These are phyloP conservation scores for Trichoderma erinaceum DNA, from an alignment of 495 filamentous ascomycete species.

Conservation along the genomic window DNA sequence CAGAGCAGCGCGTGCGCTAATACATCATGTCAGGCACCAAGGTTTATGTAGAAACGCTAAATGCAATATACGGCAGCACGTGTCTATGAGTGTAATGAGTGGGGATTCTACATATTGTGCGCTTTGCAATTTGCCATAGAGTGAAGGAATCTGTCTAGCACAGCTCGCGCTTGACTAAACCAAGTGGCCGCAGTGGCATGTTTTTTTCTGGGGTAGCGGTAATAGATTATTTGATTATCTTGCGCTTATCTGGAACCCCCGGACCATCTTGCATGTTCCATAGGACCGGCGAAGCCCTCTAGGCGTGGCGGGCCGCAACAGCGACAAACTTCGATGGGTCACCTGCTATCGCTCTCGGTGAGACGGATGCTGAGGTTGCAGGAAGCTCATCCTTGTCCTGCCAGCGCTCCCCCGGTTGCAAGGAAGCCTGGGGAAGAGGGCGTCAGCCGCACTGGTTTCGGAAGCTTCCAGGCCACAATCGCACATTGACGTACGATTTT, in stretches of 20 bases:
- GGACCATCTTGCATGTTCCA: constrained; percentile 3
- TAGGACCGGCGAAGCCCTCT: background rate
- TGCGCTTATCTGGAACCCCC: background rate
- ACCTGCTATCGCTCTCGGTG: constrained; percentile 2
- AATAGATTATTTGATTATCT: background rate
- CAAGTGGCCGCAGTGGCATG: background rate
- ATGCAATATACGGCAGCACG: background rate
- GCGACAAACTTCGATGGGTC: background rate
- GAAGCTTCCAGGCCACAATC: background rate
- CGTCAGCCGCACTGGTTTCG: background rate
- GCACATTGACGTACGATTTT: constrained; percentile 1
- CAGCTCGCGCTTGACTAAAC: background rate
- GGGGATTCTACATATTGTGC: background rate
- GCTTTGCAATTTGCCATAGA: background rate
- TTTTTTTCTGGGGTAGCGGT: background rate
- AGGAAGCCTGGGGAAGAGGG: constrained; percentile 7
- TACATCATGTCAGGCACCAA: background rate
- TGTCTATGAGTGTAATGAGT: background rate
- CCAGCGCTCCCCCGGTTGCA: constrained; percentile 1
- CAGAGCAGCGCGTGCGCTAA: background rate
- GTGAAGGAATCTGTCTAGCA: too few relatives aligned
- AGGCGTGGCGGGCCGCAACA: background rate
- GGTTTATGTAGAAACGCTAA: background rate
- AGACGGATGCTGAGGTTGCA: constrained; percentile 5
- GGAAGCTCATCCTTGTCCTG: background rate